phyloP scores from a whole-genome alignment of 2,329 filamentous ascomycete genomes.

The Epichloe festucae region DNA sequence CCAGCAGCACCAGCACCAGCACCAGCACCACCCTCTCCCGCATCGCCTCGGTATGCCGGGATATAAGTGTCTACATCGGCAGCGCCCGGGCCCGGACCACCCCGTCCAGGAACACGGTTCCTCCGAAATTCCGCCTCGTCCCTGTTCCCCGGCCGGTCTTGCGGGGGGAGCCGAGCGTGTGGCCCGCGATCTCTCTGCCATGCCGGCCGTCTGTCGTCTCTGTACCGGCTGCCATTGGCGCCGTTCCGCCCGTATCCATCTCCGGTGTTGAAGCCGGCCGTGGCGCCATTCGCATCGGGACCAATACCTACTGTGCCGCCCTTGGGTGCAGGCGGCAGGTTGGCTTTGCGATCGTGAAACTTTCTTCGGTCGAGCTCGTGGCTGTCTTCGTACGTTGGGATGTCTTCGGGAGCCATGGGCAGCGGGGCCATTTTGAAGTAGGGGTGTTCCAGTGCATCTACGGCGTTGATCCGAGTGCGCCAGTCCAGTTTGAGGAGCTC shows the following conservation, averaged over 20 bases:
- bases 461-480: constrained; percentile 77
- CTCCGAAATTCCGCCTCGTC: constrained; percentile 29
- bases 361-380: constrained; percentile 93
- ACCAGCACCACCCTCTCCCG: constrained; percentile 16
- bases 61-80: constrained; percentile 37
- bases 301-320: constrained; percentile 78
- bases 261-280: constrained; percentile 35
- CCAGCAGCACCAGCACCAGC: constrained; percentile 17
- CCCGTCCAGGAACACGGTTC: constrained; percentile 21
- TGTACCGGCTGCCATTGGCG: constrained; percentile 32
- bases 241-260: constrained; percentile 40
- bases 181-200: constrained; percentile 42
- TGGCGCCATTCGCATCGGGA: constrained; percentile 35
- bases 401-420: constrained; percentile 69
- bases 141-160: constrained; percentile 16
- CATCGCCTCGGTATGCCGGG: constrained; percentile 28
- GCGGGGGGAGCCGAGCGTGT: constrained; percentile 36
- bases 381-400: constrained; percentile 87
- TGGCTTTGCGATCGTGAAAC: constrained; percentile 73
- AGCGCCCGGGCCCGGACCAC: constrained; percentile 1
- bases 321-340: constrained; percentile 78
- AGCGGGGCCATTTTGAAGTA: constrained; percentile 75
- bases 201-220: constrained; percentile 36
- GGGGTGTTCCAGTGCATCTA: constrained; percentile 82
- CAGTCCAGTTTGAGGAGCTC: constrained; percentile 84